phyloP scores from a whole-genome alignment of 2,329 filamentous ascomycete genomes.

The Penicillium sp. region DNA sequence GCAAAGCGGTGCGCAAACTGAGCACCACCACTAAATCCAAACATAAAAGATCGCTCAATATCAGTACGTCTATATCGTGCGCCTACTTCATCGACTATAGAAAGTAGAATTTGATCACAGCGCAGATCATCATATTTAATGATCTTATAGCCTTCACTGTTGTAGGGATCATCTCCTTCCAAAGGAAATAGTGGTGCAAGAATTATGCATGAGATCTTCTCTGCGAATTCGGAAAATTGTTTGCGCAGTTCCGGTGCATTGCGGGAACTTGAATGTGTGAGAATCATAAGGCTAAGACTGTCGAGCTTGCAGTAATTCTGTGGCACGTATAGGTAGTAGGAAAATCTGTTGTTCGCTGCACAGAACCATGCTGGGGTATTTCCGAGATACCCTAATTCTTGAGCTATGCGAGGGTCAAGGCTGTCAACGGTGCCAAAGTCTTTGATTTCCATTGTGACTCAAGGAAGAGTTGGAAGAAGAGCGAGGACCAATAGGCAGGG shows the following conservation, averaged over 20 bases:
- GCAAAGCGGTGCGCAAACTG: conserved; percentile 2
- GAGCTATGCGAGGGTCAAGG: background rate
- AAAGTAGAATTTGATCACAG: background rate
- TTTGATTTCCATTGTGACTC: background rate
- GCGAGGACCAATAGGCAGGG: background rate
- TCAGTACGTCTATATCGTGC: background rate
- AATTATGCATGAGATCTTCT: background rate
- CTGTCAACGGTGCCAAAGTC: background rate
- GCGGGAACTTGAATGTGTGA: background rate
- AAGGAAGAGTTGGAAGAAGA: background rate
- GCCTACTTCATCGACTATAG: background rate
- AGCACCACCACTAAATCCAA: background rate
- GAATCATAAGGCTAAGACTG: background rate
- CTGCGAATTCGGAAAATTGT: background rate
- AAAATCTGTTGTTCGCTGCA: background rate
- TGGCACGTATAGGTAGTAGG: background rate
- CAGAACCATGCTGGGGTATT: background rate
- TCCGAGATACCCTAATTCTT: background rate
- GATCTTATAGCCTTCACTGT: background rate
- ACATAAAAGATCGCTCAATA: background rate
- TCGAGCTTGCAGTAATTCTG: background rate
- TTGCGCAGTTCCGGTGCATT: background rate
- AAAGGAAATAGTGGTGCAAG: background rate
- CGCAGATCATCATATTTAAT: background rate
- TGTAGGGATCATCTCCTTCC: background rate